Conservation (phyloP, 176 grass and related monocot species). For the Thinopyrum elongatum region DNA sequence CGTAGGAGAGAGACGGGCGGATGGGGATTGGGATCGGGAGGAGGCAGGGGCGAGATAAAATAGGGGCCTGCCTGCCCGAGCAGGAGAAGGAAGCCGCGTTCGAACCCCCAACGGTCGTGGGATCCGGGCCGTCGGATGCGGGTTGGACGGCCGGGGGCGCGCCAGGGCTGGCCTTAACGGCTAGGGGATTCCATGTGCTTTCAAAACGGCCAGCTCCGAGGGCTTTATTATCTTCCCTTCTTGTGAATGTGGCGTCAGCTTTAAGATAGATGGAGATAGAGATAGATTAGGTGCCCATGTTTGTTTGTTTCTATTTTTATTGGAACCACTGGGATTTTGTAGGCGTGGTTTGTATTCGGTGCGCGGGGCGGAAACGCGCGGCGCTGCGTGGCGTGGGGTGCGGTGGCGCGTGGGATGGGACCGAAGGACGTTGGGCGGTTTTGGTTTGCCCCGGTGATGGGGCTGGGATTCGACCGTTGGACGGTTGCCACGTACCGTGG, state of each 20-base stretch:
- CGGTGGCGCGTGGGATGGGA: too few species aligned
- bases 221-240: neutral
- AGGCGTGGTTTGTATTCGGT: neutral
- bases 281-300: neutral
- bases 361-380: too few species aligned
- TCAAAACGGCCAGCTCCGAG: too few species aligned
- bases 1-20: conserved; percentile 14
- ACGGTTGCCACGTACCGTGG: neutral
- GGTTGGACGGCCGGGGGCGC: neutral
- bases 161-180: conserved; percentile 45
- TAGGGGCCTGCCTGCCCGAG: conserved; percentile 25
- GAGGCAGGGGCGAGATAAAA: conserved; percentile 35
- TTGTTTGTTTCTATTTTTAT: neutral
- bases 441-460: neutral
- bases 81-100: neutral
- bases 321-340: neutral
- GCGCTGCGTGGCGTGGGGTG: too few species aligned
- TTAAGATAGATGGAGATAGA: neutral
- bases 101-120: conserved; percentile 56
- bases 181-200: conserved; percentile 49
- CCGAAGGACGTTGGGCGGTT: neutral
- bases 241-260: neutral
- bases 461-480: neutral
- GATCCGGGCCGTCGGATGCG: conserved; percentile 31
- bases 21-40: neutral